phyloP scores from a whole-genome alignment of 139 green algal species.

The Chlamydomonas eustigma region DNA sequence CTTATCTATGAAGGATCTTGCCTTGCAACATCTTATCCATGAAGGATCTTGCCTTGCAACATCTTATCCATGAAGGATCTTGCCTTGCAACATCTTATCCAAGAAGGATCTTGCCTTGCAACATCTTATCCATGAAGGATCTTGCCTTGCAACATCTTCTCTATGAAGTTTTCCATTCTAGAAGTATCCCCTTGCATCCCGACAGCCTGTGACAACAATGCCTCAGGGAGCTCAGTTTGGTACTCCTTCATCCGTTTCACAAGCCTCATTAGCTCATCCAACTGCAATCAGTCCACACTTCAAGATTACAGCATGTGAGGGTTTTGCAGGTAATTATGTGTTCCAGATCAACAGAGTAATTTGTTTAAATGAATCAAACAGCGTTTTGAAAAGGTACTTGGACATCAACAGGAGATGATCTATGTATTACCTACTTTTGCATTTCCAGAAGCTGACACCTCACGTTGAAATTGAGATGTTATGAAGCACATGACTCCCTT shows the following conservation, averaged over 20 bases:
- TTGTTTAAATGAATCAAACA: neutral
- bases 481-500: too few species aligned
- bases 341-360: neutral
- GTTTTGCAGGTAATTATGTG: neutral
- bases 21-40: neutral
- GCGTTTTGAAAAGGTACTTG: neutral
- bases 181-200: neutral
- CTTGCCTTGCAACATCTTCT: neutral
- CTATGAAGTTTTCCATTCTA: neutral
- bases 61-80: neutral
- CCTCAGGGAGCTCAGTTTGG: neutral
- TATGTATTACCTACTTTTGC: too few species aligned
- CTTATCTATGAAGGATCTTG: neutral
- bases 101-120: neutral
- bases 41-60: neutral
- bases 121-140: neutral
- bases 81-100: neutral
- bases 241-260: neutral
- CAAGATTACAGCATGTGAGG: neutral
- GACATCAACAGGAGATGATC: neutral
- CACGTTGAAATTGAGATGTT: too few species aligned
- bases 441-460: too few species aligned
- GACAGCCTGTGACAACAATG: neutral
- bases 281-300: too few species aligned
- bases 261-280: too few species aligned